Conservation (phyloP, 441 rosid genomes). For the Croton laevigatus region DNA sequence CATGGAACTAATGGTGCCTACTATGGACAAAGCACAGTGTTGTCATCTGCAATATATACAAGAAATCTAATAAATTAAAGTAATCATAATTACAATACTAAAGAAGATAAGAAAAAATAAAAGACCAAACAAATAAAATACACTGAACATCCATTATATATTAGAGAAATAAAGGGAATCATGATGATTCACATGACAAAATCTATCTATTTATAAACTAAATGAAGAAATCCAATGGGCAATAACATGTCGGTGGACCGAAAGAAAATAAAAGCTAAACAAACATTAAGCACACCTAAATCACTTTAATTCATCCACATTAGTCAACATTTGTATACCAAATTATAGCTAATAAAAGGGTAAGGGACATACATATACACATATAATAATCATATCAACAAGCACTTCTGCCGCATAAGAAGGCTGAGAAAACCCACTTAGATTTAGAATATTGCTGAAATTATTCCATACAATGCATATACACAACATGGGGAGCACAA, state of each 20-base stretch:
- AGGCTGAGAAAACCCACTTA: neutral
- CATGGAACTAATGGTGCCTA: neutral
- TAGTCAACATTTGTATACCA: constrained; percentile 27
- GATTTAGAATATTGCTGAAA: constrained; percentile 13
- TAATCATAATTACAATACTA: no score
- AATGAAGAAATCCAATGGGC: constrained; percentile 18
- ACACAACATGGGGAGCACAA: neutral
- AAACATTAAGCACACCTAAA: constrained; percentile 24
- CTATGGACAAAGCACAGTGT: neutral
- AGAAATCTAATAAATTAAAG: constrained; percentile 4
- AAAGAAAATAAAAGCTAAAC: constrained; percentile 33
- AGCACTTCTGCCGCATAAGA: neutral
- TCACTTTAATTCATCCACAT: constrained; percentile 20
- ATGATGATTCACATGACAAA: constrained; percentile 28
- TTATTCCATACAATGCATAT: constrained; percentile 9
- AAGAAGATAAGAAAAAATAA: neutral
- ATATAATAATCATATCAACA: constrained; percentile 20
- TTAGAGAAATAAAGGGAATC: constrained; percentile 8
- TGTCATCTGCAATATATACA: constrained; percentile 4
- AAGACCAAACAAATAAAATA: neutral
- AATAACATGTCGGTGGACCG: constrained; percentile 24
- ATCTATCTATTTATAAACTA: constrained; percentile 15
- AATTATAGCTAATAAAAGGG: constrained; percentile 21
- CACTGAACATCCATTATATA: constrained; percentile 14
- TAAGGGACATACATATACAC: constrained; percentile 12